Evolutionary conservation across 192 early-diverging fungal genomes (phyloP), one percentile per base, ranked within the genome.

Genomic region (Backusella tuberculispora): DNA sequence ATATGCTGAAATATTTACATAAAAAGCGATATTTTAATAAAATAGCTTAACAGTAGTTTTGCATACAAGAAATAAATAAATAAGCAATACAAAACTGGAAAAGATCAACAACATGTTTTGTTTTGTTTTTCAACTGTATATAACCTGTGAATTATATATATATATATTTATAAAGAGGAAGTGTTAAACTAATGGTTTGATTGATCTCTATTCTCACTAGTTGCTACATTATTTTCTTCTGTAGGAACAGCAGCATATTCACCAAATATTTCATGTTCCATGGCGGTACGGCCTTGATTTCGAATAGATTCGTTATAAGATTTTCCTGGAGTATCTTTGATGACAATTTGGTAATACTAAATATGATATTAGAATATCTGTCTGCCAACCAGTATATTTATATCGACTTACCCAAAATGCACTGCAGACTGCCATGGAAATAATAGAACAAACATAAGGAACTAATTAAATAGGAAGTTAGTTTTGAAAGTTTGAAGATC

Each of bases 391-490:
- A 46, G 47, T 37, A 10, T 45, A 10, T 37, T 15, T 17, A 17
- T 21, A 2, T 29, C 5, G 4, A 10, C 73, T 73, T 80, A 80
- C 78, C 78, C 78, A 80, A 19, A 73, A 47, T 26, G 64, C 65
- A 63, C 42, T 46, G 6, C 71, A 80, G 4, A 72, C 45, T 5
- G 73, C 8, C 47, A 72, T 71, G 0, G 71, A 72, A 12, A 38
- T 64, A 43, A 80, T 80, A 21, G 71, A 44, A 13, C 50, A 73
- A 7, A 80, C 70, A 38, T 80, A 80, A 21, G 78, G 78, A 4
- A 80, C 78, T 80, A 63, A 29, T 71, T 15, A 60, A 44, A 5
- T 26, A 63, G 19, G 26, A 24, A 38, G 43, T 71, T 56, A 67
- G 34, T 24, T 45, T 14, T 15, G 29, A 34, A 34, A 34, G 29